A percentile compares a stretch with the other conserved stretches of the same genome.
Evolutionary conservation across 2,329 filamentous ascomycete species (phyloP).

Genomic region (Exophiala sp.): DNA sequence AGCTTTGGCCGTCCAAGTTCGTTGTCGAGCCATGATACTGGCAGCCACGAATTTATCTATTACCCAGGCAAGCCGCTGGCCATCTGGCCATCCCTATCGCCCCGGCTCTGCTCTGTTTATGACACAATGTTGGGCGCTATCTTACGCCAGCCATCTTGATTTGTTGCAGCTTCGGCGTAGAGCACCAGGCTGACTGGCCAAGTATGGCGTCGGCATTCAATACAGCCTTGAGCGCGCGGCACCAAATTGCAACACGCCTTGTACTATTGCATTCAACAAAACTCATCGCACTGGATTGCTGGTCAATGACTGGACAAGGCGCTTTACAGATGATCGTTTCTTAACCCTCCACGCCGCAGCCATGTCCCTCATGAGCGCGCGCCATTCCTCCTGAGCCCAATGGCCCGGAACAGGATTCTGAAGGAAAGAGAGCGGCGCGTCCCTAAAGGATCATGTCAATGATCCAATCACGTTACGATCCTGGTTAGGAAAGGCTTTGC

Average conservation of each 20-base stretch:
- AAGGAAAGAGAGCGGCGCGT: slow-evolving; percentile 9
- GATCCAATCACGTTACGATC: not conserved
- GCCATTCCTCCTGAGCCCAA: slow-evolving; percentile 6
- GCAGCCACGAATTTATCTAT: slow-evolving; percentile 20
- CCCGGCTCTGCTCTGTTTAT: slow-evolving; percentile 4
- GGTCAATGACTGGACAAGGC: slow-evolving; percentile 8
- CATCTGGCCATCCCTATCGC: slow-evolving; percentile 19
- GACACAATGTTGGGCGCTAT: slow-evolving; percentile 12
- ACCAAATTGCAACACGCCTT: slow-evolving; percentile 2
- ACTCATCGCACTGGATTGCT: slow-evolving; percentile 6
- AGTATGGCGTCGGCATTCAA: not conserved
- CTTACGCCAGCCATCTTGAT: slow-evolving; percentile 7
- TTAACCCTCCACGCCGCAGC: not conserved
- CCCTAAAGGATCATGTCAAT: slow-evolving; percentile 2
- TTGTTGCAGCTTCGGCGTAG: slow-evolving; percentile 13
- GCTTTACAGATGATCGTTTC: not conserved
- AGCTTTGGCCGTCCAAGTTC: not conserved
- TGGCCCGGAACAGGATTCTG: not conserved
- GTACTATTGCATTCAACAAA: not conserved
- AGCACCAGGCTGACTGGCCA: slow-evolving; percentile 14
- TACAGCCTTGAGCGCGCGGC: slow-evolving; percentile 20
- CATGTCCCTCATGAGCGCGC: slow-evolving; percentile 7
- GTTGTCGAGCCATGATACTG: not conserved
- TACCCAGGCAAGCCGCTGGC: slow-evolving; percentile 21
- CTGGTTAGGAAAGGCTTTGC: not conserved